Conservation (phyloP, 2,329 filamentous ascomycete species). For the Periconia digitata region DNA sequence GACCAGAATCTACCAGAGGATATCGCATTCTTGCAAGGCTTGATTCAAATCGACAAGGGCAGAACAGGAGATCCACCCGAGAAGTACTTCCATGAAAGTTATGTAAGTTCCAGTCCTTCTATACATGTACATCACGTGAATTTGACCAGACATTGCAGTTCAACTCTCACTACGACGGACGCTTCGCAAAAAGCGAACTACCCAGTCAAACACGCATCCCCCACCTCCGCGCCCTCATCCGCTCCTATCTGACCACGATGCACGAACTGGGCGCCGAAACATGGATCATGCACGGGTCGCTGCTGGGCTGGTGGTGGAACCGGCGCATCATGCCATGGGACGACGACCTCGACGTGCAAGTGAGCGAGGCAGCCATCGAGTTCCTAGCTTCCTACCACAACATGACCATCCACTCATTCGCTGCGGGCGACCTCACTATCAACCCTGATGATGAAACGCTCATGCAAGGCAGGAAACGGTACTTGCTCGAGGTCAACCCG, state of each 20-base stretch:
- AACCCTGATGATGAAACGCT: constrained; percentile 17
- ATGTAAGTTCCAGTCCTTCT: constrained; percentile 14
- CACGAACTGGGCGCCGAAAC: constrained; percentile 58
- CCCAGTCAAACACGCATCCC: constrained; percentile 50
- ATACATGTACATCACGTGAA: neutral
- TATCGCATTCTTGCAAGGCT: constrained; percentile 7
- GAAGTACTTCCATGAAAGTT: constrained; percentile 42
- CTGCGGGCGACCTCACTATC: neutral
- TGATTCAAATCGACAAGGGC: constrained; percentile 9
- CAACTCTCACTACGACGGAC: constrained; percentile 59
- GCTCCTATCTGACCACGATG: constrained; percentile 61
- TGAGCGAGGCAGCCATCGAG: constrained; percentile 57
- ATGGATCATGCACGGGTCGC: constrained; percentile 65
- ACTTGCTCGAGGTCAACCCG: constrained; percentile 63
- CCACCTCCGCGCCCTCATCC: constrained; percentile 55
- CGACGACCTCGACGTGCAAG: constrained; percentile 61
- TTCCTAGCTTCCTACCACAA: constrained; percentile 63
- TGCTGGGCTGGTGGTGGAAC: constrained; percentile 67
- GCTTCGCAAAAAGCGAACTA: constrained; percentile 53
- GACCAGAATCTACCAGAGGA: neutral
- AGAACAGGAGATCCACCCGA: constrained; percentile 13
- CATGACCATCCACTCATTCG: constrained; percentile 57
- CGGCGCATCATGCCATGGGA: constrained; percentile 64
- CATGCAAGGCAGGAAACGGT: constrained; percentile 39
- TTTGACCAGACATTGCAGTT: constrained; percentile 44